A percentile compares a stretch with the other conserved stretches of the same genome.
Conservation (phyloP, 192 early-diverging fungal species). For the Podila verticillata region DNA sequence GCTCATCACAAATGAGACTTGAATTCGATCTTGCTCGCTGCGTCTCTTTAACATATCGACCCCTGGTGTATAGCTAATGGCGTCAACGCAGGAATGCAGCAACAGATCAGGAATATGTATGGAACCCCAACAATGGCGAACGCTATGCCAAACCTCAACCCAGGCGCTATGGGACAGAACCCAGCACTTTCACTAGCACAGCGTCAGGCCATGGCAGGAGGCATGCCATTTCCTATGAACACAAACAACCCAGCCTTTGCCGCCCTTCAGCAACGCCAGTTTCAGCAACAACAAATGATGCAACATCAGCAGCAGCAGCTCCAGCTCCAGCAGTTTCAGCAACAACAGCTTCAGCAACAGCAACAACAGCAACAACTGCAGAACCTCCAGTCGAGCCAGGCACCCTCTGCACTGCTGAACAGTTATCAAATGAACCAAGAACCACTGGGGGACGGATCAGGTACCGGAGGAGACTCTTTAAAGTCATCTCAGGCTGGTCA, state of each 20-base stretch:
- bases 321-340: constrained; percentile 31
- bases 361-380: constrained; percentile 42
- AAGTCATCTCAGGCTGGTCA: constrained; percentile 4
- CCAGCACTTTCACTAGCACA: constrained; percentile 33
- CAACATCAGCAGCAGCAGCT: constrained; percentile 27
- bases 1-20: too few species aligned
- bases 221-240: constrained; percentile 33
- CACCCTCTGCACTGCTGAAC: constrained; percentile 24
- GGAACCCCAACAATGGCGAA: constrained; percentile 47
- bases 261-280: constrained; percentile 28
- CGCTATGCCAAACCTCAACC: constrained; percentile 40
- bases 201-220: constrained; percentile 26
- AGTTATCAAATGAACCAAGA: constrained; percentile 34
- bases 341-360: constrained; percentile 35
- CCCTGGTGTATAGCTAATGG: constrained; percentile 23
- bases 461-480: not conserved
- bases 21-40: too few species aligned
- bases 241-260: constrained; percentile 30
- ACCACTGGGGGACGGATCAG: constrained; percentile 9
- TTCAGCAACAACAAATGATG: constrained; percentile 19
- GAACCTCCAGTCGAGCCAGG: constrained; percentile 1
- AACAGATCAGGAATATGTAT: constrained; percentile 50
- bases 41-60: not conserved
- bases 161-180: constrained; percentile 25
- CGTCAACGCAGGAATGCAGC: constrained; percentile 28